Percentiles rank a stretch among this genome's conserved stretches.
These are phyloP conservation scores for Trebouxia sp. DNA, from an alignment of 139 green algal genomes.

Conservation along the genomic window DNA sequence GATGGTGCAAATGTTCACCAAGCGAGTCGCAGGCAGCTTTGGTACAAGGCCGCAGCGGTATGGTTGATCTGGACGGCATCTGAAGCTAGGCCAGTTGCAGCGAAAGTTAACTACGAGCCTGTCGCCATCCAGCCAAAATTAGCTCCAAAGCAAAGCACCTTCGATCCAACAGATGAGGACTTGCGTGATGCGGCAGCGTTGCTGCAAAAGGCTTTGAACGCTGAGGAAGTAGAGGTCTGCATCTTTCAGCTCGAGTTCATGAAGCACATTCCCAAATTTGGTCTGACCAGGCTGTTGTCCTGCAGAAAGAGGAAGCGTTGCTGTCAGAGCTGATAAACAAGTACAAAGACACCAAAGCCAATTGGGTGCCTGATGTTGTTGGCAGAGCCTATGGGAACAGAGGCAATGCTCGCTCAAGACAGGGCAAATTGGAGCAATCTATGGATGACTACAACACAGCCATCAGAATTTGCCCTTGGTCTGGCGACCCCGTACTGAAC, in stretches of 20 bases:
- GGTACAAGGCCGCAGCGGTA: not conserved
- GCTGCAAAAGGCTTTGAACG: conserved; percentile 78
- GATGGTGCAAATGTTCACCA: too few species aligned
- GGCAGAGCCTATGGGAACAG: conserved; percentile 81
- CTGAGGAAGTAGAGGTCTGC: conserved; percentile 47
- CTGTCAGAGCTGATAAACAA: conserved; percentile 71
- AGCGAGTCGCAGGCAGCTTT: not conserved
- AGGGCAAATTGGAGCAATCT: conserved; percentile 69
- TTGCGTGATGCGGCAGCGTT: conserved; percentile 65
- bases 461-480: conserved; percentile 82
- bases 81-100: not conserved
- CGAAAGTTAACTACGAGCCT: conserved; percentile 2
- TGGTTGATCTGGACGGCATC: not conserved
- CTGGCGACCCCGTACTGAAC: conserved; percentile 87
- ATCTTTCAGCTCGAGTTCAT: not conserved
- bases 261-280: not conserved
- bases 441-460: conserved; percentile 79
- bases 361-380: conserved; percentile 84
- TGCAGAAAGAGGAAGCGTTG: conserved; percentile 71
- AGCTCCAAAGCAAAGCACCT: conserved; percentile 69
- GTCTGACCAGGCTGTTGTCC: not conserved
- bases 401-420: conserved; percentile 83
- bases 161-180: conserved; percentile 69
- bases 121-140: conserved; percentile 48
- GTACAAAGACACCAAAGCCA: conserved; percentile 57